Evolutionary conservation across 192 early-diverging fungal species (phyloP).

Genomic region (Linnemannia schmuckeri): DNA sequence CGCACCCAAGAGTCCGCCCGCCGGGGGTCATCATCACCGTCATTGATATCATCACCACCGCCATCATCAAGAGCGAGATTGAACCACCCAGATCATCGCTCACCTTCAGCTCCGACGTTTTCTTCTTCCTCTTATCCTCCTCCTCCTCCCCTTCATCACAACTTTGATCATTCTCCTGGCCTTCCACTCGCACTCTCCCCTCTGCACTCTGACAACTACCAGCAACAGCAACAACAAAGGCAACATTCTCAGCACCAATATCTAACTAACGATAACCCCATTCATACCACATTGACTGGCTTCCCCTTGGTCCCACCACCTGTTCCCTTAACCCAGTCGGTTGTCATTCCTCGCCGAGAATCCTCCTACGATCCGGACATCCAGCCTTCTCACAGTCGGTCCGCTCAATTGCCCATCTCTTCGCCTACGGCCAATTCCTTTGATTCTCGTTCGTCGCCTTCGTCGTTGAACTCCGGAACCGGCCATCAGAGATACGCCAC

Average conservation of each 20-base stretch:
- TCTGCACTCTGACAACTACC: neutral
- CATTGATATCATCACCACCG: too few relatives aligned
- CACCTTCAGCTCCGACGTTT: neutral
- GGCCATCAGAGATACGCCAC: neutral
- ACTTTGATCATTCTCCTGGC: too few relatives aligned
- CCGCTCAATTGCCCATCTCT: neutral
- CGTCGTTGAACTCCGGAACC: neutral
- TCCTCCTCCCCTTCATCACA: neutral
- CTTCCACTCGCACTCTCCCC: neutral
- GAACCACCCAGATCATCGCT: neutral
- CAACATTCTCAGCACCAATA: neutral
- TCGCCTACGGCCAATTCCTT: neutral
- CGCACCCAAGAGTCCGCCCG: neutral
- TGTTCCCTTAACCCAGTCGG: neutral
- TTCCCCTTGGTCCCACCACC: neutral
- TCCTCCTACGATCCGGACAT: neutral
- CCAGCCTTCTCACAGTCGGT: neutral
- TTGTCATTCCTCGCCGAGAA: conserved; percentile 12
- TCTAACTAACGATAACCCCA: neutral
- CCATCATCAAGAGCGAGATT: too few relatives aligned
- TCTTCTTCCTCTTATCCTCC: neutral
- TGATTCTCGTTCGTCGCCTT: neutral
- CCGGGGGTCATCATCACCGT: neutral
- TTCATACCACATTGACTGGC: neutral
- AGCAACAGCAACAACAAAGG: neutral